phyloP scores from a whole-genome alignment of 2,329 filamentous ascomycete genomes.

The Colletotrichum sansevieriae region DNA sequence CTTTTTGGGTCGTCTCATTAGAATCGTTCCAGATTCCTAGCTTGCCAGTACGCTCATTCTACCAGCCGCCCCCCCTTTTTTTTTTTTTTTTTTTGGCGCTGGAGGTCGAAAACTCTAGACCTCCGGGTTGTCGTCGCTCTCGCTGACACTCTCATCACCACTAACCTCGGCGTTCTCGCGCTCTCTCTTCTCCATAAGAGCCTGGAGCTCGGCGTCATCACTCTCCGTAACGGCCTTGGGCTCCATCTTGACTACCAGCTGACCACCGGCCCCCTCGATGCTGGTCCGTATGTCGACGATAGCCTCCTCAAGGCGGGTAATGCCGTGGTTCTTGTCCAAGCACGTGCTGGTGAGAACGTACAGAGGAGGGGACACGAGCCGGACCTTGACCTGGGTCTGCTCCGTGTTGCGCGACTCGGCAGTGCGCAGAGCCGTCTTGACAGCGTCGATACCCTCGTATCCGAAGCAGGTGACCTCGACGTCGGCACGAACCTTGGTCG shows the following conservation, averaged over 20 bases:
- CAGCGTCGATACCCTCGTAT: slow-evolving; percentile 98
- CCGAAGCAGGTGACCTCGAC: slow-evolving; percentile 96
- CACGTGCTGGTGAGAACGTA: slow-evolving; percentile 97
- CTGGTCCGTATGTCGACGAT: slow-evolving; percentile 87
- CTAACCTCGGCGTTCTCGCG: slow-evolving; percentile 98
- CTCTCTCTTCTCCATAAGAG: slow-evolving; percentile 99
- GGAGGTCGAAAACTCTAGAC: slow-evolving; percentile 34
- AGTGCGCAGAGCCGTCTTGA: slow-evolving; percentile 91
- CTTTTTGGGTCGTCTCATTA: slow-evolving; percentile 41
- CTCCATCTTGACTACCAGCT: slow-evolving; percentile 94
- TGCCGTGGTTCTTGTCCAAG: slow-evolving; percentile 90
- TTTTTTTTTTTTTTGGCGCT: slow-evolving; percentile 30
- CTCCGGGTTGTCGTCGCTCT: slow-evolving; percentile 84
- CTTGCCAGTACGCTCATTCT: slow-evolving; percentile 42
- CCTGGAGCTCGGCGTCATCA: slow-evolving; percentile 96
- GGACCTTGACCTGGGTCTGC: slow-evolving; percentile 97
- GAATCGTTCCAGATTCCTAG: slow-evolving; percentile 36
- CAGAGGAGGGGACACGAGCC: slow-evolving; percentile 95
- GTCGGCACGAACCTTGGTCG: slow-evolving; percentile 98
- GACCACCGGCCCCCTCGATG: slow-evolving; percentile 83
- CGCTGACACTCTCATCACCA: slow-evolving; percentile 95
- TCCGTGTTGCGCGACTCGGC: slow-evolving; percentile 94
- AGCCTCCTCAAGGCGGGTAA: slow-evolving; percentile 86
- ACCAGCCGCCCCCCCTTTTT: slow-evolving; percentile 39
- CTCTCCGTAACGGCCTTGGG: slow-evolving; percentile 99